Evolutionary conservation across 305 asterid species (phyloP).

Genomic region (Fraxinus nigra): DNA sequence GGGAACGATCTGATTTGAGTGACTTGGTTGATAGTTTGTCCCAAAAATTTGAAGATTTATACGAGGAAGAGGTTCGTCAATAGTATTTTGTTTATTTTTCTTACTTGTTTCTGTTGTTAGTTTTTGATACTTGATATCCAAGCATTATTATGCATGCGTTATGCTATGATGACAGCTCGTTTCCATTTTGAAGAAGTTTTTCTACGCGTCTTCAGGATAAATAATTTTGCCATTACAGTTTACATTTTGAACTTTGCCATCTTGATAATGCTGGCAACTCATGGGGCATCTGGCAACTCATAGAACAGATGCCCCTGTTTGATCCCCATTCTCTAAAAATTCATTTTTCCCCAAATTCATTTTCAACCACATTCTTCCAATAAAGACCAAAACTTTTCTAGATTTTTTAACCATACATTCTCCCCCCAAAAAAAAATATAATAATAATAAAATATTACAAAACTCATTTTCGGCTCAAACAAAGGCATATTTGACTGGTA

Average conservation of each 20-base stretch:
- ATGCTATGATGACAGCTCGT: neutral
- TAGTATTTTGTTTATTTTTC: constrained; percentile 12
- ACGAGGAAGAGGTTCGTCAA: constrained; percentile 68
- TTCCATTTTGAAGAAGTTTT: neutral
- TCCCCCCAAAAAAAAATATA: neutral
- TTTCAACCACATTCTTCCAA: neutral
- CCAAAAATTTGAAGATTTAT: constrained; percentile 64
- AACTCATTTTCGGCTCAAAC: neutral
- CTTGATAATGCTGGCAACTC: neutral
- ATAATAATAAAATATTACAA: neutral
- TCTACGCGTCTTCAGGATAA: neutral
- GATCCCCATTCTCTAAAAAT: neutral
- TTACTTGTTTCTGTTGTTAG: neutral
- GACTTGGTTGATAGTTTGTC: constrained; percentile 60
- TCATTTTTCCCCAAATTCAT: neutral
- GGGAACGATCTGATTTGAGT: constrained; percentile 60
- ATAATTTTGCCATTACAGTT: neutral
- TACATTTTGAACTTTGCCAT: neutral
- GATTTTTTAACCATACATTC: neutral
- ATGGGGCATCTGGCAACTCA: neutral
- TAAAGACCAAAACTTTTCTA: neutral
- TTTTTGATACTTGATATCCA: neutral
- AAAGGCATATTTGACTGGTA: neutral
- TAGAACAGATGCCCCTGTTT: neutral
- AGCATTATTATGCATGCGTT: neutral